phyloP scores from a whole-genome alignment of 352 stramenopile species.

The Phytophthora fragariaefolia region DNA sequence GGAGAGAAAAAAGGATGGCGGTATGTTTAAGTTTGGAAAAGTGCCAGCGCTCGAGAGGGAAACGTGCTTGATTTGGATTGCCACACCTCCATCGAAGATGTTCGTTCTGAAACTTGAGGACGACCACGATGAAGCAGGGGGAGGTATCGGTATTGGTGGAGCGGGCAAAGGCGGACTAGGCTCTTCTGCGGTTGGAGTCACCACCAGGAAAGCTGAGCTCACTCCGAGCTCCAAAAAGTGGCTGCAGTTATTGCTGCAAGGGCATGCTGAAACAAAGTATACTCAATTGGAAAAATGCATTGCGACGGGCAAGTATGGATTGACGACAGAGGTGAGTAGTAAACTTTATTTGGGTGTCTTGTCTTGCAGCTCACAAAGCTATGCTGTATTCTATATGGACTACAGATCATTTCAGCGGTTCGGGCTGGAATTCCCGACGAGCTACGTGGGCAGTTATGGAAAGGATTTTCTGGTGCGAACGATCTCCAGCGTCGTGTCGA shows the following conservation, averaged over 20 bases:
- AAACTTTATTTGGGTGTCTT: neutral
- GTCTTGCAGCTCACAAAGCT: neutral
- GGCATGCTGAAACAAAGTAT: constrained; percentile 84
- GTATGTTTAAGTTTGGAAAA: constrained; percentile 79
- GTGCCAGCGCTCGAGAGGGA: constrained; percentile 61
- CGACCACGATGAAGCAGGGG: constrained; percentile 49
- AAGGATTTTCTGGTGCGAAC: constrained; percentile 69
- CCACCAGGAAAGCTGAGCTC: constrained; percentile 57
- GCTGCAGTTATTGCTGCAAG: constrained; percentile 72
- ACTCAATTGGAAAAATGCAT: constrained; percentile 84
- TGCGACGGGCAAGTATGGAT: constrained; percentile 60
- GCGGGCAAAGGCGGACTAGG: constrained; percentile 31
- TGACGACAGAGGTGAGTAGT: constrained; percentile 62
- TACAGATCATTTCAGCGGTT: constrained; percentile 76
- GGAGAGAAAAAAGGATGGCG: constrained; percentile 75
- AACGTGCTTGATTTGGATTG: constrained; percentile 82
- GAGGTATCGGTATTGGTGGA: constrained; percentile 17
- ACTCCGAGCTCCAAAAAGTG: constrained; percentile 78
- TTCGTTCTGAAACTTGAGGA: constrained; percentile 84
- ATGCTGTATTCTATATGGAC: neutral
- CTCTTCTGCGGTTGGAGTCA: constrained; percentile 28
- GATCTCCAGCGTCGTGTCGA: constrained; percentile 69
- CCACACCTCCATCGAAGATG: constrained; percentile 84
- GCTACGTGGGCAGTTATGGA: constrained; percentile 75
- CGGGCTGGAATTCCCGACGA: constrained; percentile 81